Evolutionary conservation across 352 stramenopile species (phyloP), one percentile per base, ranked within the genome.

Genomic region (Globisporangium perplexum): DNA sequence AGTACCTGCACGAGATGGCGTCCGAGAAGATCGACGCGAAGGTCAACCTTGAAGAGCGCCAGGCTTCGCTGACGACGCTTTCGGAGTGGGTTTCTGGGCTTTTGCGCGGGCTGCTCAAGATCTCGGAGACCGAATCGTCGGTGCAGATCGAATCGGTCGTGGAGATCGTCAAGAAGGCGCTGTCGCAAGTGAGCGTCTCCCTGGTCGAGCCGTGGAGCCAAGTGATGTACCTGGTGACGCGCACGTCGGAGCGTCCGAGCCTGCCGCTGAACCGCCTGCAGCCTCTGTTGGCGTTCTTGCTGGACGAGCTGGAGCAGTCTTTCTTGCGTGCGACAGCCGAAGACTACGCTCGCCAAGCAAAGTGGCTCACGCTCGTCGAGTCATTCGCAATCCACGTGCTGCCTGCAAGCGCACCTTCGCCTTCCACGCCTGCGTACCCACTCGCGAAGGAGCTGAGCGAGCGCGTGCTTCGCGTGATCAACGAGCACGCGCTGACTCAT

Each of bases 261-360:
- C 50, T 74, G 10, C 55, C 53, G 12, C 39, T 72, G 5, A 22
- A 62, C 38, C 65, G 63, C 11, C 57, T 77, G 1, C 52, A 63
- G 23, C 20, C 46, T 3, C 46, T 79, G 0, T 22, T 68, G 15
- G 35, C n/a, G 20, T 83, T 74, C 31, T 38, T 88, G 28, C 46
- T 86, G 2, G 28, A 59, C 26, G 71, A 89, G 22, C 54, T 89
- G 22, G 72, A 89, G 52, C 56, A 76, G 23, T 82, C 76, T 2
- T 88, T 90, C 49, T 59, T 53, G 45, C 70, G 65, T 10, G 79
- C 74, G 15, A 84, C 74, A 4, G 65, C 62, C 3, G 79, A 87
- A 54, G 76, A 88, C 57, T 90, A 87, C 38, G 74, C 79, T 14
- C 72, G 70, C 12, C 82, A 89, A 76, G 75, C 80, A 42, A 88